Percentiles rank a stretch among this genome's conserved stretches.
phyloP scores from a whole-genome alignment of 208 protist species.

The Leptomonas pyrrhocoris region DNA sequence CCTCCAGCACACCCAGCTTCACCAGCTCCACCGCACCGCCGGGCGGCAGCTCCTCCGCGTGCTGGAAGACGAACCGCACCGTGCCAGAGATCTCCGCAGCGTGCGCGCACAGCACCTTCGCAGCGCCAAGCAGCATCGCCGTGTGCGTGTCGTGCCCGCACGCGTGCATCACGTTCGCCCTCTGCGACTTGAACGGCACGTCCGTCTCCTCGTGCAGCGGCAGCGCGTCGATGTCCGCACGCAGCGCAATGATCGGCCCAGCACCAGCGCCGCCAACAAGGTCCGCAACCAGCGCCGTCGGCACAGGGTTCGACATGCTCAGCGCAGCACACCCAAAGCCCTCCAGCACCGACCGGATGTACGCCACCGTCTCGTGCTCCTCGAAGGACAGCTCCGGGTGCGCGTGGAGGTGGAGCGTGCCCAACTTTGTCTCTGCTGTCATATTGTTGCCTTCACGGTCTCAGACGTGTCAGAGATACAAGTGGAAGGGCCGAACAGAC shows the following conservation, averaged over 20 bases:
- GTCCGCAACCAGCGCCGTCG: conserved; percentile 57
- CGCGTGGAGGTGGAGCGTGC: conserved; percentile 51
- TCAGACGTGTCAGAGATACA: too few relatives aligned
- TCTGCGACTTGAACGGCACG: conserved; percentile 57
- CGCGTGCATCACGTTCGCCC: conserved; percentile 65
- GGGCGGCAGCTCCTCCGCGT: conserved; percentile 63
- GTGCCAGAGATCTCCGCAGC: conserved; percentile 53
- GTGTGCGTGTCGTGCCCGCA: conserved; percentile 73
- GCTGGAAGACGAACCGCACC: conserved; percentile 74
- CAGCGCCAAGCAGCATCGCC: conserved; percentile 66
- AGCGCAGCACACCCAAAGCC: conserved; percentile 40
- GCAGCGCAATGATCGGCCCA: conserved; percentile 61
- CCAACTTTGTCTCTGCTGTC: too few relatives aligned
- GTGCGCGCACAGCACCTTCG: conserved; percentile 61
- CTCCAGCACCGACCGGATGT: conserved; percentile 39
- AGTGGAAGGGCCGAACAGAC: too few relatives aligned
- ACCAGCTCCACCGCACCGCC: conserved; percentile 62
- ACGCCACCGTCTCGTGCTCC: conserved; percentile 54
- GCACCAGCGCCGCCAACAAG: conserved; percentile 55
- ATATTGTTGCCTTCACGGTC: too few relatives aligned
- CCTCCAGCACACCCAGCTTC: conserved; percentile 47
- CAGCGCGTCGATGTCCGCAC: conserved; percentile 70
- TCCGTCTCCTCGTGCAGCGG: conserved; percentile 66
- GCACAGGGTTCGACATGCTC: conserved; percentile 40
- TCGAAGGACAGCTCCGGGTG: conserved; percentile 49